Evolutionary conservation across 495 filamentous ascomycete species (phyloP), one percentile per base, ranked within the genome.

Genomic region (Penicillium lagena): DNA sequence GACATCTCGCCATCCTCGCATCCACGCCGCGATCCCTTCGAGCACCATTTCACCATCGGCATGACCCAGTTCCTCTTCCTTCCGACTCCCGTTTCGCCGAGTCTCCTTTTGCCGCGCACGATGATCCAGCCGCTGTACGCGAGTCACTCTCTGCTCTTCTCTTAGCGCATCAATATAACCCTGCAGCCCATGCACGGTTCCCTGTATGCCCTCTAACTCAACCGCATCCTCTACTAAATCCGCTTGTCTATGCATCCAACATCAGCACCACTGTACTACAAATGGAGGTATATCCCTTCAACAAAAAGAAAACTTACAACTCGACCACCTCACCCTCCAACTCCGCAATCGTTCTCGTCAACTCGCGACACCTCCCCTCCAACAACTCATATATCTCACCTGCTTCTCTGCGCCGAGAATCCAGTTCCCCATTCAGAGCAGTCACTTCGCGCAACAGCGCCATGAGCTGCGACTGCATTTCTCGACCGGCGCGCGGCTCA

Each of bases 1-100:
- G 11, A 63, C 54, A 51, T 70, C 66, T 40, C 55, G 60, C 66
- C 66, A 68, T 10, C 66, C 68, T 8, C 64, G 55, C 66, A 70
- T 68, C 66, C 66, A 71, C 7, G 60, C 68, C 12, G 38, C 54
- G 7, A 70, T 57, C 0, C 66, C 68, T 12, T 71, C 68, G 10
- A 67, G 39, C 9, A 69, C 50, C 17, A 47, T 44, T 31, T 67
- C 60, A 15, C 41, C 43, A 15, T 66, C 57, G 12, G 47, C 49
- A 11, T 54, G 55, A 22, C 14, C 17, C 4, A 38, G 40, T n/a
- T 49, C 37, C 10, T 52, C 45, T 1, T 27, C 33, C 33, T 55
- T 51, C 15, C 50, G 45, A 39, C 50, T 53, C 13, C 40, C 37
- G 50, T 57, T 60, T 27, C 52, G 36, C 33, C 50, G 47, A 28